Base-by-base conservation (phyloP, 805 yeast species). In the Nakazawaea holstii region DNA sequence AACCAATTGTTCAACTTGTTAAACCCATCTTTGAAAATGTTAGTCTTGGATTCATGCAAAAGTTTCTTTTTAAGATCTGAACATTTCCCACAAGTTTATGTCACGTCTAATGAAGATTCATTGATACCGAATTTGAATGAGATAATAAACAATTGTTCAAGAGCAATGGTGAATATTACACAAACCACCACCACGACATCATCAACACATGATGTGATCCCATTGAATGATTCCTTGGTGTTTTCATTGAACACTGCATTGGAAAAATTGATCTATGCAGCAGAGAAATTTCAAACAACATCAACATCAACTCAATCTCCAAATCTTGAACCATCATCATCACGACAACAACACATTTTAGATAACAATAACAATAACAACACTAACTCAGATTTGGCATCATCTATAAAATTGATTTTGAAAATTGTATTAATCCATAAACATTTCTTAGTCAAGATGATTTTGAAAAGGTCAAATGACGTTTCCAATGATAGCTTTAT, bases 401-500 rank as follows among this genome's bases (percentile, higher is more conserved):
- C 46, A 52, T 53, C 79, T 0, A 67, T 80, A 6, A 70, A 77
- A 7, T 66, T 79, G 27, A 69, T 77, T 50, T 65, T 81, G 49
- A 68, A 80, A 48, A 76, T 82, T 13, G 62, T 82, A n/a, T 70
- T 80, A 41, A 75, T 82, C 41, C 87, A 82, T 58, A 78, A 77
- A 55, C 59, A 64, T 3, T 69, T 76, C 15, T 61, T 82, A 35
- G 75, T 76, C 14, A 66, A 70, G 6, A 58, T 74, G n/a, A 66
- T 79, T 1, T 50, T 67, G 43, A 72, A 69, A 42, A 60, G 74
- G 58, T 55, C 73, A 49, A 53, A 56, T 51, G 70, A 58, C 60
- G 58, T 62, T 27, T 66, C 72, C 44, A 65, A 73, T 38, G 76
- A 76, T 47, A 65, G 56, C 8, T 76, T 82, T 45, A 57, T 80